Conservation (phyloP, 495 filamentous ascomycete genomes). For the Penicillium longicatenatum region DNA sequence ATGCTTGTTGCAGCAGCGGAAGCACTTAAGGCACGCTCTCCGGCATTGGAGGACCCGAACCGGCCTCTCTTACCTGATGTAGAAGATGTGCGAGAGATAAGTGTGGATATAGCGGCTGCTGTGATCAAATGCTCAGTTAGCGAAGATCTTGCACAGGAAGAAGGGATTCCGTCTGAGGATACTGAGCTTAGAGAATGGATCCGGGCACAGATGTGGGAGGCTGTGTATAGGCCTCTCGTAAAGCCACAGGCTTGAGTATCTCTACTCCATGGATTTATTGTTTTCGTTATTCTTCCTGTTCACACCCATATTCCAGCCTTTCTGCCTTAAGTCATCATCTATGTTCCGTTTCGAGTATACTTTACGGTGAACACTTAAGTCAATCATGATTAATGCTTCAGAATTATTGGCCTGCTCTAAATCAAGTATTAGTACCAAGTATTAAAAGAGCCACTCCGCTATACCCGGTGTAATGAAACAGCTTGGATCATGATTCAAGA, state of each 20-base stretch:
- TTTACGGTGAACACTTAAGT: too few species aligned
- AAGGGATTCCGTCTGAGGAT: conserved; percentile 47
- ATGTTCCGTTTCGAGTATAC: too few species aligned
- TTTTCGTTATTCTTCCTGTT: not conserved
- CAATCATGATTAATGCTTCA: too few species aligned
- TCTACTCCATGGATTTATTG: not conserved
- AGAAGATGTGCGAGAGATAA: conserved; percentile 70
- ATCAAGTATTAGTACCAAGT: too few species aligned
- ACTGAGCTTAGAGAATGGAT: conserved; percentile 77
- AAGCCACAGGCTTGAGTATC: not conserved
- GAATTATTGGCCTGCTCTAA: too few species aligned
- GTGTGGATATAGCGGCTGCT: conserved; percentile 73
- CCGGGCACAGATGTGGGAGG: conserved; percentile 87
- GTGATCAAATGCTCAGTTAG: conserved; percentile 73
- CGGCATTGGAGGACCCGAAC: conserved; percentile 61
- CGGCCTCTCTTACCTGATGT: conserved; percentile 75
- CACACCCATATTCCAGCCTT: too few species aligned
- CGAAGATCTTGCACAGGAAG: conserved; percentile 63
- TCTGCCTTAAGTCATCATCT: too few species aligned
- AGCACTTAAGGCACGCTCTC: conserved; percentile 69
- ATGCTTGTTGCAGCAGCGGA: conserved; percentile 82
- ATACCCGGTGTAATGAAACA: too few species aligned
- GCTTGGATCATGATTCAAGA: too few species aligned
- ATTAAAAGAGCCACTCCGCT: too few species aligned
- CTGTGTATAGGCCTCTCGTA: conserved; percentile 65